Conservation (phyloP, 257 asterid genomes). For the Nicotiana benthamiana region DNA sequence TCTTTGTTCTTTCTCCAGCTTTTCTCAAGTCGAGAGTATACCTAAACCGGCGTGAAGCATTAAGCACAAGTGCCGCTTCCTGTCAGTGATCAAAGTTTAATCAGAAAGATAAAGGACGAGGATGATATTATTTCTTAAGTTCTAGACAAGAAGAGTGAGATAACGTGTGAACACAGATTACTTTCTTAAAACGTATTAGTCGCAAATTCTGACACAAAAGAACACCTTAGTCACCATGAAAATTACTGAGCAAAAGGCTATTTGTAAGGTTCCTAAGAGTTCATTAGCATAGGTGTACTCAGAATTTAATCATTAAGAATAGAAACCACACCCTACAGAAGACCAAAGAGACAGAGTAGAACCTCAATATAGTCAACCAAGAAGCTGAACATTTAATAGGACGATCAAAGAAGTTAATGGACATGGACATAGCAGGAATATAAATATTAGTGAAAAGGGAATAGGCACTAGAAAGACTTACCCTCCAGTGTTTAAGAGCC, state of each 20-base stretch:
- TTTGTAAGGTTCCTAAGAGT: background rate
- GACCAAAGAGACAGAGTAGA: background rate
- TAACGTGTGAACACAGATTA: background rate
- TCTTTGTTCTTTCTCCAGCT: slow-evolving; percentile 62
- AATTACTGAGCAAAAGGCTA: background rate
- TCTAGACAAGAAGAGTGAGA: background rate
- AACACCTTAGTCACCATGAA: background rate
- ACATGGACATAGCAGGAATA: no score
- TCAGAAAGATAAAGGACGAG: slow-evolving; percentile 10
- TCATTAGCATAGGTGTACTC: background rate
- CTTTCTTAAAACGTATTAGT: background rate
- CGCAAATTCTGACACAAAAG: background rate
- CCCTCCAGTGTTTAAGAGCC: slow-evolving; percentile 91
- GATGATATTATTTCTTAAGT: background rate
- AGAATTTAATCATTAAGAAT: background rate
- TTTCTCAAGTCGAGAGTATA: slow-evolving; percentile 79
- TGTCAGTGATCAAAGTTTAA: slow-evolving; percentile 18
- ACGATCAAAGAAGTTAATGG: no score
- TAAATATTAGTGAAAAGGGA: no score
- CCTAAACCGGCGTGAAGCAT: slow-evolving; percentile 94
- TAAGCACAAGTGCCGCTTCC: slow-evolving; percentile 96
- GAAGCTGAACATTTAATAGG: background rate
- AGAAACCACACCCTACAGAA: background rate
- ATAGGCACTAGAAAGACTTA: slow-evolving; percentile 12
- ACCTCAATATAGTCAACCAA: background rate